Evolutionary conservation across 768 basidiomycete genomes (phyloP).

Genomic region (Phanerochaete sordida): DNA sequence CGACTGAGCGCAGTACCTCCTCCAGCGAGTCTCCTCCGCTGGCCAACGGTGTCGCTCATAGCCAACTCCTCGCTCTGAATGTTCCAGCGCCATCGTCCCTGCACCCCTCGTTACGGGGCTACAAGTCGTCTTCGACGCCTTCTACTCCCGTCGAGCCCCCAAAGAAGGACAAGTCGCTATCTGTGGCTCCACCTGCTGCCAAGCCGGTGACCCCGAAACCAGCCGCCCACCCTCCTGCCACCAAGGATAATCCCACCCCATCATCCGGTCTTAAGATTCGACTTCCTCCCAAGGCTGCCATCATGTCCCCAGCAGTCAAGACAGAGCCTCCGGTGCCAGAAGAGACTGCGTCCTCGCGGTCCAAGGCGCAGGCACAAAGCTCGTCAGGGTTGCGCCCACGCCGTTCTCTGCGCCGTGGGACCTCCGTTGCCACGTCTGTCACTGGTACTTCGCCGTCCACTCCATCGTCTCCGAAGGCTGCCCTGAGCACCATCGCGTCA

Average conservation of each 20-base stretch:
- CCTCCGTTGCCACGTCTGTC: constrained; percentile 17
- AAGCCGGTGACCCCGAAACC: constrained; percentile 3
- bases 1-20: not conserved
- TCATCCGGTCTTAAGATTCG: constrained; percentile 12
- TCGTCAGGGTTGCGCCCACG: constrained; percentile 11
- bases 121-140: not conserved
- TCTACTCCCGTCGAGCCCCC: not conserved
- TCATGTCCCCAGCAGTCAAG: constrained; percentile 7
- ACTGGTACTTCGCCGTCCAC: constrained; percentile 18
- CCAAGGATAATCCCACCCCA: not conserved
- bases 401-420: constrained; percentile 18
- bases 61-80: not conserved
- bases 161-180: not conserved
- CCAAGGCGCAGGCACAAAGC: constrained; percentile 1
- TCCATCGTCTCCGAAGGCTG: constrained; percentile 10
- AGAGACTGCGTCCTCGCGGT: not conserved
- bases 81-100: constrained; percentile 4
- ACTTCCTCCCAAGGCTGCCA: constrained; percentile 9
- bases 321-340: not conserved
- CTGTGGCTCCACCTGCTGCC: not conserved
- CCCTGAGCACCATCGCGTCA: constrained; percentile 4
- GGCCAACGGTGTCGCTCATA: not conserved
- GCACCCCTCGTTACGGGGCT: constrained; percentile 2
- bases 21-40: not conserved
- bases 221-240: not conserved